phyloP scores from a whole-genome alignment of 345 rosid species.

The Populus pruinosa region DNA sequence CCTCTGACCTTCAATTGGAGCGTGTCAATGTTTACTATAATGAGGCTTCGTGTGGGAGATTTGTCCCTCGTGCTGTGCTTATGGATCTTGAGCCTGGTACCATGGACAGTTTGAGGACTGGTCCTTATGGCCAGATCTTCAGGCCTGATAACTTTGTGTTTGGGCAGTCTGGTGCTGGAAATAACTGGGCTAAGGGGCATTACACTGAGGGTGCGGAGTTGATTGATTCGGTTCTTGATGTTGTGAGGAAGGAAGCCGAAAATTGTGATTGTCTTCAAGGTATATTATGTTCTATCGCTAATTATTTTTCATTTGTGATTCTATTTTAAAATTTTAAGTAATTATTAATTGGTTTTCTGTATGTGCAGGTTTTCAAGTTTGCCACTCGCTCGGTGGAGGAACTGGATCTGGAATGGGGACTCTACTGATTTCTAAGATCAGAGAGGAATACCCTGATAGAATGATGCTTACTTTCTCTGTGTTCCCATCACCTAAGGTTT shows the following conservation, averaged over 20 bases:
- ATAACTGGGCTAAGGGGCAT: conserved; percentile 30
- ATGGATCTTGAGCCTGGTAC: conserved; percentile 34
- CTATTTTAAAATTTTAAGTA: background rate
- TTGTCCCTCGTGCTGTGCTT: conserved; percentile 28
- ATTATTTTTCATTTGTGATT: background rate
- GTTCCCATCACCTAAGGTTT: conserved; percentile 29
- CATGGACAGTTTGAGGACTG: conserved; percentile 31
- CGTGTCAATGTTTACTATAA: conserved; percentile 26
- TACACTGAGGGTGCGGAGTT: conserved; percentile 29
- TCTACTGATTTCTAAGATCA: conserved; percentile 25
- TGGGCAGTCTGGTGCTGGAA: conserved; percentile 31
- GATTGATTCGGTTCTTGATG: conserved; percentile 27
- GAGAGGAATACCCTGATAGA: conserved; percentile 31
- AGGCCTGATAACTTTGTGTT: conserved; percentile 31
- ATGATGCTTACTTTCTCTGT: conserved; percentile 32
- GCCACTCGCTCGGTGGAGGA: no score
- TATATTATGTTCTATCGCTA: no score
- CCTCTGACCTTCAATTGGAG: conserved; percentile 25
- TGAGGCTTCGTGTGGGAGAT: conserved; percentile 26
- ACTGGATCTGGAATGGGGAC: conserved; percentile 32
- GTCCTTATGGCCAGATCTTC: conserved; percentile 27
- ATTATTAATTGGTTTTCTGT: background rate
- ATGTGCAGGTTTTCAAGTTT: conserved; percentile 23
- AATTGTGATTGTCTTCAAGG: conserved; percentile 33
- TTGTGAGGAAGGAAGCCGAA: conserved; percentile 28